phyloP scores from a whole-genome alignment of 805 yeast genomes.

The Candida coleopterorum region DNA sequence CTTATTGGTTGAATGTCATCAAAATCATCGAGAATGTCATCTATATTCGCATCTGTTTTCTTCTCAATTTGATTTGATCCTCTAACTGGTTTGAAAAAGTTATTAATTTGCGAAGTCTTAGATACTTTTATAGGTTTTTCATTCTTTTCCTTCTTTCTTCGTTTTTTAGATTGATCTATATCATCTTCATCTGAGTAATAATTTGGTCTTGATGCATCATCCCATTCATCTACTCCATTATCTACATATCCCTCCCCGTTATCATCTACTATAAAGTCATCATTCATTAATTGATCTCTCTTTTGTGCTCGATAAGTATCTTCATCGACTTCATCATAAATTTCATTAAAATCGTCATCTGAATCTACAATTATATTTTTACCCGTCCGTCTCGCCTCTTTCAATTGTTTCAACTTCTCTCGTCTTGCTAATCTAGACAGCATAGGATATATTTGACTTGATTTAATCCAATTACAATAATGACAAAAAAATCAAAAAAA shows the following conservation, averaged over 20 bases:
- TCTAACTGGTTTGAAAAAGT: conserved; percentile 45
- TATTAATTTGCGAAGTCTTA: conserved; percentile 45
- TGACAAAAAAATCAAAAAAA: neutral
- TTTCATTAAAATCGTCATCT: conserved; percentile 44
- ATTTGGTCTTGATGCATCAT: conserved; percentile 43
- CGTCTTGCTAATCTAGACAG: conserved; percentile 28
- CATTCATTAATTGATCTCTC: conserved; percentile 75
- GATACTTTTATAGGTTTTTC: conserved; percentile 35
- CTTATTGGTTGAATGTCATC: conserved; percentile 16
- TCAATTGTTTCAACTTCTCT: conserved; percentile 55
- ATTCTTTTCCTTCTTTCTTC: conserved; percentile 20
- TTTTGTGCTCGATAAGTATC: conserved; percentile 69
- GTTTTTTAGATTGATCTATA: conserved; percentile 21
- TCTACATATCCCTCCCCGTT: conserved; percentile 93
- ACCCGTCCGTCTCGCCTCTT: conserved; percentile 61
- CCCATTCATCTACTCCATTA: conserved; percentile 91
- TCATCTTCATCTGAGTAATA: conserved; percentile 57
- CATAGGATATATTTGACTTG: conserved; percentile 12
- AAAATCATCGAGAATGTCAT: conserved; percentile 60
- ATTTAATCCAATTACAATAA: neutral
- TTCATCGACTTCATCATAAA: conserved; percentile 89
- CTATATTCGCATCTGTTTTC: conserved; percentile 49
- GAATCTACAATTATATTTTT: conserved; percentile 39
- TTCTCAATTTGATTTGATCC: conserved; percentile 29
- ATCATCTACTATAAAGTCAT: conserved; percentile 93